These are phyloP conservation scores for Bondarzewia mesenterica DNA, from an alignment of 1,284 basidiomycete genomes.

Conservation along the genomic window DNA sequence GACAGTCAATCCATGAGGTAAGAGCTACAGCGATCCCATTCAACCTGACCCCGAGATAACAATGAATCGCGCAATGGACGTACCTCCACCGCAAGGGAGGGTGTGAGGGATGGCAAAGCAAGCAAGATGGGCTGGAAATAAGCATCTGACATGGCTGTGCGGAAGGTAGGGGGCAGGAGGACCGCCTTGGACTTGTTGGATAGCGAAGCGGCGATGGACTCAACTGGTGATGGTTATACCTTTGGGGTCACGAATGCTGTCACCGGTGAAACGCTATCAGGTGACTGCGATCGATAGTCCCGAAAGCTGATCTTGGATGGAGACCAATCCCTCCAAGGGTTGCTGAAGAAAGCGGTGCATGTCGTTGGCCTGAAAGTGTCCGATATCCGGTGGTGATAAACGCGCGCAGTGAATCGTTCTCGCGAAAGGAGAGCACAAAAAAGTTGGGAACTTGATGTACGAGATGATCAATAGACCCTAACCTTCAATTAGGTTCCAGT, in stretches of 20 bases:
- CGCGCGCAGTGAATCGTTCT: too few relatives aligned
- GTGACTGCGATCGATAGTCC: background rate
- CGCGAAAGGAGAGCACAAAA: too few relatives aligned
- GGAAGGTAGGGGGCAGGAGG: too few relatives aligned
- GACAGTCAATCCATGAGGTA: conserved; percentile 60
- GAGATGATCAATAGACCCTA: background rate
- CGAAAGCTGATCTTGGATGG: background rate
- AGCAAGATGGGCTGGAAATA: conserved; percentile 42
- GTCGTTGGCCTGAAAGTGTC: too few relatives aligned
- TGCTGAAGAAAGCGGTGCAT: too few relatives aligned
- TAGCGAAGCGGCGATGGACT: too few relatives aligned
- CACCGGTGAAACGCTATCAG: background rate
- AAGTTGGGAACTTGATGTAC: too few relatives aligned
- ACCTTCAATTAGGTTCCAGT: background rate
- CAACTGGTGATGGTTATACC: too few relatives aligned
- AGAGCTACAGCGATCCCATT: conserved; percentile 31
- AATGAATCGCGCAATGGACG: conserved; percentile 6
- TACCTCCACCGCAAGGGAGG: conserved; percentile 51
- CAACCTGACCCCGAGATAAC: conserved; percentile 3
- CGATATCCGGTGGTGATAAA: too few relatives aligned
- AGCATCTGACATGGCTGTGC: conserved; percentile 6
- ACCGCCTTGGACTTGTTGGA: too few relatives aligned
- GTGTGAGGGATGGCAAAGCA: conserved; percentile 45
- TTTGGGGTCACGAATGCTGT: too few relatives aligned
- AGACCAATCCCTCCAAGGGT: too few relatives aligned